Conservation (phyloP, 148 eudicot species). For the Cornus kousa region DNA sequence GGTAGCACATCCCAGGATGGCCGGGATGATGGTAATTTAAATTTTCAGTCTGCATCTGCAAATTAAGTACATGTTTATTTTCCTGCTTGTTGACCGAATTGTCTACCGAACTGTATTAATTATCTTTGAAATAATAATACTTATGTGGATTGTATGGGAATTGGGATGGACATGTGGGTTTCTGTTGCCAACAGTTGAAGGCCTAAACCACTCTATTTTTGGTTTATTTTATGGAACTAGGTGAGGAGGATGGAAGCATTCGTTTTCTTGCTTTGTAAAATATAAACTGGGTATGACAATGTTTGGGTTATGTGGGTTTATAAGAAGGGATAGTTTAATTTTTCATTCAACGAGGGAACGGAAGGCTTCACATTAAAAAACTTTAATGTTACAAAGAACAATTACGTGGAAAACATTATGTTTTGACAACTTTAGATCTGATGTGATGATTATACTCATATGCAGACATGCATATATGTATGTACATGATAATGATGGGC, state of each 20-base stretch:
- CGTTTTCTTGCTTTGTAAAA: not conserved
- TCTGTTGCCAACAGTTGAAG: not conserved
- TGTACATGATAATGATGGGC: too few species aligned
- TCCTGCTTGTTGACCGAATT: not conserved
- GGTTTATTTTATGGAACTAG: not conserved
- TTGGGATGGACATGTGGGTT: not conserved
- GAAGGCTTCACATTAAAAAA: too few species aligned
- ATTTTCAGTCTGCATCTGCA: not conserved
- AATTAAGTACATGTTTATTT: not conserved
- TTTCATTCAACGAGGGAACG: too few species aligned
- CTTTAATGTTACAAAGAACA: too few species aligned
- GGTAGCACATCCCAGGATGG: conserved; percentile 35
- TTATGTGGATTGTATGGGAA: not conserved
- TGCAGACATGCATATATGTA: too few species aligned
- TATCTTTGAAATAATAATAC: not conserved
- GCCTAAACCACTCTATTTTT: not conserved
- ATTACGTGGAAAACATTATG: not conserved
- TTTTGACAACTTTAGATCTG: not conserved
- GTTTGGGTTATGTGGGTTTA: not conserved
- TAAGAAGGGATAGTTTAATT: not conserved
- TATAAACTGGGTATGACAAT: not conserved
- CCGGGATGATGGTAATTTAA: conserved; percentile 37
- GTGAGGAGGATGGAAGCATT: not conserved
- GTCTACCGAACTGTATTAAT: not conserved
- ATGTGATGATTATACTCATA: not conserved